Evolutionary conservation across 2,329 filamentous ascomycete species (phyloP), one percentile per base, ranked within the genome.

Genomic region (Colletotrichum ledebouriae): DNA sequence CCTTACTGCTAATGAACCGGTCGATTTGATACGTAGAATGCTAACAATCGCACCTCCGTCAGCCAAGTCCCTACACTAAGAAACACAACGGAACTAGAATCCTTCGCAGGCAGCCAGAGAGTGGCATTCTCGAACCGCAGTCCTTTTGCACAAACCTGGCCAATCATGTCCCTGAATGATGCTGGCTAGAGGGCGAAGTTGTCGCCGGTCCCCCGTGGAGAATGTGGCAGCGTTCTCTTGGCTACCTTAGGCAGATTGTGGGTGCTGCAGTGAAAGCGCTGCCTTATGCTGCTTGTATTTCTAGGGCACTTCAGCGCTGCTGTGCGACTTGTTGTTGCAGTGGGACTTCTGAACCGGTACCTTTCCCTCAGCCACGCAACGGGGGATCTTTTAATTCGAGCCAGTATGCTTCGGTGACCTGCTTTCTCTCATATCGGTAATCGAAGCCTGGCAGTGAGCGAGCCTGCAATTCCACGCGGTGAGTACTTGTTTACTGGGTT

Each of bases 21-120:
- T n/a, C 9, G 42, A 10, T 9, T 9, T 20, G 7, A 7, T 46
- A 4, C 13, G 42, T n/a, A 5, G 17, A 10, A 4, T 46, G n/a
- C 15, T 46, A 20, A 46, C 42, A 46, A 13, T 20, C 12, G 4
- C 17, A n/a, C 9, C 42, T 46, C 17, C 13, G 20, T 12, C 6
- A 20, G 42, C n/a, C 7, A 4, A 3, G 33, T 22, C n/a, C n/a
- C n/a, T n/a, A n/a, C n/a, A n/a, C n/a, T n/a, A n/a, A n/a, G n/a
- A n/a, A n/a, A n/a, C n/a, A n/a, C n/a, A n/a, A n/a, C n/a, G n/a
- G n/a, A n/a, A n/a, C 17, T 17, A 25, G 56, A 59, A 59, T 59
- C 56, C 56, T 59, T 59, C 42, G 22, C n/a, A 59, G 42, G 56
- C 56, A 59, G 42, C 42, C 42, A 17, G 17, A 6, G n/a, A 29